Base-by-base conservation (phyloP, 306 rosid genomes). In the Dryas alaskensis region DNA sequence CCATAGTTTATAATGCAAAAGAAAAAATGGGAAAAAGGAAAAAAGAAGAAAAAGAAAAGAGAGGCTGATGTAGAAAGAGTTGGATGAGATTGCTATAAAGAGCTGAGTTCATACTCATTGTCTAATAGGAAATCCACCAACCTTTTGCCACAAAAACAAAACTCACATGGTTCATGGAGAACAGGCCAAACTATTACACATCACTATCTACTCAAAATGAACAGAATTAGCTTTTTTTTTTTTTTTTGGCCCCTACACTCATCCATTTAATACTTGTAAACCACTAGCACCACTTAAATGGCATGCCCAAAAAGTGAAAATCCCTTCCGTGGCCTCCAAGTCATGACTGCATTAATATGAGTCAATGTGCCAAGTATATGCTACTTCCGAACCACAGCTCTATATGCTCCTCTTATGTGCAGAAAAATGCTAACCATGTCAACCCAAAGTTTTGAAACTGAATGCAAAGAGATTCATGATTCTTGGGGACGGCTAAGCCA, bases 391-490 rank as follows among this genome's bases (percentile, higher is more conserved):
- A 31, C 37, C 37, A 31, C 45, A 27, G 48, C 63, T 60, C 48
- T 7, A 44, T 69, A 19, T 54, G 43, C 65, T 14, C 57, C 73
- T 11, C 37, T 31, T 31, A 31, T 31, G 2, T 77, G 2, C 31
- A 77, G 72, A 78, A 78, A 81, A 81, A 73, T 80, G 74, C 76
- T 66, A 31, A 73, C 78, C 79, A 76, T 83, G 81, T 62, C 77
- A 6, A 65, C 8, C 77, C 72, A 59, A 55, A 60, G 39, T 3
- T 70, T 85, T 10, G 88, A 84, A 70, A 79, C 69, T 16, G 84
- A 91, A 45, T 88, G 93, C 84, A 87, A 73, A 74, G 82, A 76
- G 44, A 80, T 88, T 76, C 89, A 84, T 57, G 93, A 88, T 60
- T 88, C 89, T 16, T 65, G 79, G 72, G 86, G 81, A 46, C 52